Evolutionary conservation across 73 alveolate genomes (phyloP).

Genomic region (Tetrahymena elliotti): DNA sequence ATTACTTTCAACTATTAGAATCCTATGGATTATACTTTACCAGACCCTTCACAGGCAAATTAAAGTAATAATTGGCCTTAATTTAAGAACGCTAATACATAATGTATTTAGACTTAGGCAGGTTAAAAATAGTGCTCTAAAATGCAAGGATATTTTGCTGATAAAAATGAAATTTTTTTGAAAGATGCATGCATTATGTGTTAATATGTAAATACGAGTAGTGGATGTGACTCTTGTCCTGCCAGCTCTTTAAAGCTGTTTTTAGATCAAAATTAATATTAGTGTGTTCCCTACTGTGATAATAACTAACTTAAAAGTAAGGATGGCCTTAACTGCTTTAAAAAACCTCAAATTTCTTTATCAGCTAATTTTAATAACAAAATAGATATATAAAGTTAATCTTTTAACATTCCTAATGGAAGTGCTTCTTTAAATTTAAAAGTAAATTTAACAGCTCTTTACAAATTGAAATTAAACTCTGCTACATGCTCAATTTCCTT

Average conservation of each 20-base stretch:
- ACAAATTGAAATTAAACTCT: neutral
- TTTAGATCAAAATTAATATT: neutral
- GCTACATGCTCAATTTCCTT: neutral
- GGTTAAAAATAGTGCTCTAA: neutral
- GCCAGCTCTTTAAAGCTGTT: neutral
- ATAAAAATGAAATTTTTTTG: neutral
- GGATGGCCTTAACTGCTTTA: neutral
- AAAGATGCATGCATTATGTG: neutral
- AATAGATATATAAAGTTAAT: neutral
- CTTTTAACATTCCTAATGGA: neutral
- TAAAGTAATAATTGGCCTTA: neutral
- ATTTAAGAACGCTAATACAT: neutral
- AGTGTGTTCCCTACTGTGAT: neutral
- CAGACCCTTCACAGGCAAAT: neutral
- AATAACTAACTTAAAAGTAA: neutral
- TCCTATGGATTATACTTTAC: neutral
- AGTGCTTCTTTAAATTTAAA: neutral
- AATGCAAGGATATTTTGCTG: neutral
- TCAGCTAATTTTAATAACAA: neutral
- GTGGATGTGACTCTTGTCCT: neutral
- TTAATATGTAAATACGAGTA: neutral
- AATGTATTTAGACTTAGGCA: neutral
- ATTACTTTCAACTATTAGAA: neutral
- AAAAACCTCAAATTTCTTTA: neutral
- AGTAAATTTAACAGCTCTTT: neutral